These are phyloP conservation scores for Camelina neglecta DNA, from an alignment of 345 rosid genomes.

Conservation along the genomic window DNA sequence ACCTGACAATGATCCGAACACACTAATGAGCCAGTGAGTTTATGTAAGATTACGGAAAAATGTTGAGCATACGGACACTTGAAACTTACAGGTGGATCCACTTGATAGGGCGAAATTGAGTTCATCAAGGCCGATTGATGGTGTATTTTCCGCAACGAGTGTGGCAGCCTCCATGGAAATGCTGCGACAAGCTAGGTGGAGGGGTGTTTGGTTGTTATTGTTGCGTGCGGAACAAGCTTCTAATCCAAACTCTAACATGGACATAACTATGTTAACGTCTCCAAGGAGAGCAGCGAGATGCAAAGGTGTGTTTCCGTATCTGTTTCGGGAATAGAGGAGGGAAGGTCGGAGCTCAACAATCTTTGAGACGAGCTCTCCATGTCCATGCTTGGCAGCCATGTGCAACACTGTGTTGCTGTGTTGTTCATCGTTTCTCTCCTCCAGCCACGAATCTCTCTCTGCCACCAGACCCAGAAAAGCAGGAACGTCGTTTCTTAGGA, in stretches of 20 bases:
- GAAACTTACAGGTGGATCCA: constrained; percentile 26
- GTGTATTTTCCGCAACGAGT: constrained; percentile 5
- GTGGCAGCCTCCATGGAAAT: constrained; percentile 19
- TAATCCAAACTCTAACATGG: constrained; percentile 25
- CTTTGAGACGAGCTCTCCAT: constrained; percentile 47
- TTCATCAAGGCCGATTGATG: constrained; percentile 15
- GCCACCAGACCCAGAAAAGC: background rate
- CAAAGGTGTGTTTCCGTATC: constrained; percentile 51
- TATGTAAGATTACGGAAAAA: background rate
- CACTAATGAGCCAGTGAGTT: background rate
- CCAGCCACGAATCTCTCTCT: background rate
- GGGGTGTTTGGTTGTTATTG: background rate
- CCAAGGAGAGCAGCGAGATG: constrained; percentile 54
- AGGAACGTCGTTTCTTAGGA: background rate
- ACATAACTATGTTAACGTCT: constrained; percentile 41
- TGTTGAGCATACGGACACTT: background rate
- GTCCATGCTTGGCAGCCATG: constrained; percentile 53
- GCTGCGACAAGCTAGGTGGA: constrained; percentile 15
- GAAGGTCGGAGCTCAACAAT: constrained; percentile 53
- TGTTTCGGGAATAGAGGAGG: constrained; percentile 44
- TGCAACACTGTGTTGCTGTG: constrained; percentile 48
- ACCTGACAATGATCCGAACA: constrained; percentile 3
- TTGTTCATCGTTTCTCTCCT: constrained; percentile 8
- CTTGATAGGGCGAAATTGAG: constrained; percentile 17
- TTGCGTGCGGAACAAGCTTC: constrained; percentile 28